Evolutionary conservation across 2,329 filamentous ascomycete genomes (phyloP), one percentile per base, ranked within the genome.

Genomic region (Decorospora gaudefroyi): DNA sequence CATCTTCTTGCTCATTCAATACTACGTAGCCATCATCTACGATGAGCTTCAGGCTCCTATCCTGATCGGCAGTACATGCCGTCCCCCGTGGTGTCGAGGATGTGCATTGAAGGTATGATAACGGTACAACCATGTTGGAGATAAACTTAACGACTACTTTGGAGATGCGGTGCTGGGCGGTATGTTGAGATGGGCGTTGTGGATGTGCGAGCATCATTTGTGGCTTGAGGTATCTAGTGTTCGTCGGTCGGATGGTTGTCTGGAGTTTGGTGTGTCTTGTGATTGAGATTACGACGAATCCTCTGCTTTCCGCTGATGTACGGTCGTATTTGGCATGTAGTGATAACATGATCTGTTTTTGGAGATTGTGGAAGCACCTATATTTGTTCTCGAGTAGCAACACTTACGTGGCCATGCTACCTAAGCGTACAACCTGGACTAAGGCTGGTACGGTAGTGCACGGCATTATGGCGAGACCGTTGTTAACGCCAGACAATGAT

Each of bases 41-140:
- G n/a, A 49, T 36, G 10, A 49, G 46, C 1, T 8, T 21, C 3
- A n/a, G 31, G 2, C 49, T 45, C 18, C 12, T 11, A 16, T 51
- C 27, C 2, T n/a, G n/a, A 36, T 44, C 38, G 37, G 11, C 32
- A n/a, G 9, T 13, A 1, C 9, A 22, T 25, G 35, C 12, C 6
- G 30, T 6, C 34, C 36, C 42, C 19, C 32, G 49, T 6, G 46
- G 33, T 13, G 25, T 32, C 3, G 49, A 45, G 2, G 38, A 45
- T 31, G 52, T 53, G 13, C 54, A 55, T 23, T 51, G 44, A 8
- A 43, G 40, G 26, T 51, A 48, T 11, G 49, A 46, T 3, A 32
- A 19, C 3, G 56, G 56, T 2, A 54, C 50, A 28, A 61, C 54
- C 19, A 58, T 36, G 30, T 55, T 43, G 10, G 47, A 41, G 17